Evolutionary conservation across 108 stramenopile species (phyloP).

Genomic region (Cyclostephanos tholiformis): DNA sequence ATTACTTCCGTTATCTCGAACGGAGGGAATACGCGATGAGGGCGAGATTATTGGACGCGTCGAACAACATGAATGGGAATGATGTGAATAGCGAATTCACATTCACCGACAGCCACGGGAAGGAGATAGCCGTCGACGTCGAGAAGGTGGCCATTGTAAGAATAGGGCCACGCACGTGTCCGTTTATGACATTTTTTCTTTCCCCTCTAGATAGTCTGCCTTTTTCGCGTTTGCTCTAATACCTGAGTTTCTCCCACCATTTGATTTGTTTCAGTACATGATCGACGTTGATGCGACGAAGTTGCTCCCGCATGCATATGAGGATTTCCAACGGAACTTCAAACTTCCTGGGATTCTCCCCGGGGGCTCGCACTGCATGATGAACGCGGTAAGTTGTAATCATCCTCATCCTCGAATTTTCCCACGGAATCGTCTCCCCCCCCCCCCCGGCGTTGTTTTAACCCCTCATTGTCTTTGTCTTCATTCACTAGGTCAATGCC

Average conservation of each 20-base stretch:
- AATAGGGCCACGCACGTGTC: background rate
- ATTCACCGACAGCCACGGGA: constrained; percentile 51
- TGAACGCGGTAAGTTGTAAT: constrained; percentile 71
- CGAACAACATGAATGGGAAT: background rate
- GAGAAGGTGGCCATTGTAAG: constrained; percentile 51
- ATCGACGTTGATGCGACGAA: constrained; percentile 72
- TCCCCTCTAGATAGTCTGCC: background rate
- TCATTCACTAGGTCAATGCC: constrained; percentile 37
- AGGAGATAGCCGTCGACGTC: constrained; percentile 44
- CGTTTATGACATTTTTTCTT: background rate
- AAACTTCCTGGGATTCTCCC: constrained; percentile 65
- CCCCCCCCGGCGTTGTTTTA: constrained; percentile 17
- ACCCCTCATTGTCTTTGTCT: background rate
- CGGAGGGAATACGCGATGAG: constrained; percentile 6
- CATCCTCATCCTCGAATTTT: background rate
- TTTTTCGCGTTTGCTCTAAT: too few relatives aligned
- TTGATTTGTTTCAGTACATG: constrained; percentile 56
- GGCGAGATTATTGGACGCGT: background rate
- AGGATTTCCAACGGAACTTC: constrained; percentile 60
- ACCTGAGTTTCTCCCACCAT: too few relatives aligned
- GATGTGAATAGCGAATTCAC: constrained; percentile 22
- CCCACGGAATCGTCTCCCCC: background rate
- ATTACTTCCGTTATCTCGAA: constrained; percentile 60
- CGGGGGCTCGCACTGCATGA: constrained; percentile 82
- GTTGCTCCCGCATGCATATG: constrained; percentile 49